Evolutionary conservation across 192 early-diverging fungal genomes (phyloP), one percentile per base, ranked within the genome.

Genomic region (Coemansia sp.): DNA sequence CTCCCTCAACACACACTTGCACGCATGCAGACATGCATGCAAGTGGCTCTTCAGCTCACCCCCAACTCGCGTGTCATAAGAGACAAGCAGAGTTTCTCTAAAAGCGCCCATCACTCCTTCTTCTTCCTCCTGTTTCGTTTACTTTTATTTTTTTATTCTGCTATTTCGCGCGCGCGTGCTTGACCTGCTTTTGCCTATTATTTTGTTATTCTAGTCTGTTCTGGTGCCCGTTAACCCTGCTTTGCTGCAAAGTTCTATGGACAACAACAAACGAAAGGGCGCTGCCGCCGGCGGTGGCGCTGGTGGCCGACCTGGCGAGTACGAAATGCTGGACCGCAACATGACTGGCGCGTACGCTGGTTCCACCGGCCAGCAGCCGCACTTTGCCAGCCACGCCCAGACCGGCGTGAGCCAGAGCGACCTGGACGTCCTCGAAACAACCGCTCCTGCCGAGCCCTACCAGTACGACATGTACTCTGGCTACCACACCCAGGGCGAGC

Each of bases 281-380:
- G 39, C n/a, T 53, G 20, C 49, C 50, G 16, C 40, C 50, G 13
- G 50, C 50, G 50, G 50, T 15, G 43, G 59, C 49, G 30, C 59
- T 39, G 43, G 64, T 15, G 41, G 59, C 20, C 66, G 69, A 32
- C 61, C 69, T 8, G 78, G 78, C 66, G 74, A 75, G 70, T 81
- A 81, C 67, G 78, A 81, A 61, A 75, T 81, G 78, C 78, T 81
- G 40, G 78, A 81, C 73, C 70, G 66, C 65, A 74, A 81, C 69
- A 68, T 68, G 69, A 62, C 52, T 44, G 64, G 66, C 59, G 24
- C 69, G 59, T 64, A 74, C 49, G 58, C 43, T 35, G 29, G n/a
- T 34, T 15, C 61, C 34, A 66, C 56, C 64, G 61, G 64, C 15
- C 73, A 68, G 62, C 75, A 39, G 29, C 69, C 34, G 16, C 61